A percentile compares a stretch with the other conserved stretches of the same genome.
phyloP scores from a whole-genome alignment of 352 stramenopile genomes.

The Globisporangium rhizosaccharum region DNA sequence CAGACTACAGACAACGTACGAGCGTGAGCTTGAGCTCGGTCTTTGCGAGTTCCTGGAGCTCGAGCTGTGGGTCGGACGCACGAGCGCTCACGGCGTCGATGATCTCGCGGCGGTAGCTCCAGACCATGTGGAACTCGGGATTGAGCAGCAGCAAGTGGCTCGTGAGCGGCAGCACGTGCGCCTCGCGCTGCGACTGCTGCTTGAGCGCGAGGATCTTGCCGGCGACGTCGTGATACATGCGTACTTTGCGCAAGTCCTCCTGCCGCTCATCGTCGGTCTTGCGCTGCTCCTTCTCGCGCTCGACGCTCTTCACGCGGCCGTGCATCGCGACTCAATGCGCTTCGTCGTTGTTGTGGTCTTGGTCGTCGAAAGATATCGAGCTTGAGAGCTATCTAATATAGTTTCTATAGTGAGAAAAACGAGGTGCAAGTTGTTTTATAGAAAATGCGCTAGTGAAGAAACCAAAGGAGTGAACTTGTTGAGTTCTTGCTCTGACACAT shows the following conservation, averaged over 20 bases:
- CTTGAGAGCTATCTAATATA: too few relatives aligned
- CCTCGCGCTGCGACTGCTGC: constrained; percentile 39
- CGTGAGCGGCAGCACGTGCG: constrained; percentile 71
- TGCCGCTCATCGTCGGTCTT: constrained; percentile 59
- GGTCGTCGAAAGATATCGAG: too few relatives aligned
- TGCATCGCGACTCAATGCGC: constrained; percentile 31
- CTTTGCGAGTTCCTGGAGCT: constrained; percentile 58
- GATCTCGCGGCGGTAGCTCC: constrained; percentile 94
- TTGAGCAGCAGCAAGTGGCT: constrained; percentile 94
- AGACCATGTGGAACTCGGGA: constrained; percentile 96
- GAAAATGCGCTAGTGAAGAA: too few relatives aligned
- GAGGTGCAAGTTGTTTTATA: too few relatives aligned
- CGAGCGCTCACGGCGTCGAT: constrained; percentile 49
- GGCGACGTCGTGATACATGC: constrained; percentile 75
- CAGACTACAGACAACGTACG: constrained; percentile 11
- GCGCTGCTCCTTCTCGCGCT: constrained; percentile 63
- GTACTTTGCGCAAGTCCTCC: constrained; percentile 58
- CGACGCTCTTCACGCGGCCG: constrained; percentile 68
- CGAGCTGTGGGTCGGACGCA: constrained; percentile 14
- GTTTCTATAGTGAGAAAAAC: too few relatives aligned
- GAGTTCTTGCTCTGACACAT: too few relatives aligned
- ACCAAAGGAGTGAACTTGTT: too few relatives aligned
- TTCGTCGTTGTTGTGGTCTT: too few relatives aligned
- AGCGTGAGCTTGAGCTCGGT: constrained; percentile 87
- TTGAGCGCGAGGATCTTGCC: constrained; percentile 66